These are phyloP conservation scores for Melastoma malabathricum DNA, from an alignment of 345 rosid genomes.

Conservation along the genomic window DNA sequence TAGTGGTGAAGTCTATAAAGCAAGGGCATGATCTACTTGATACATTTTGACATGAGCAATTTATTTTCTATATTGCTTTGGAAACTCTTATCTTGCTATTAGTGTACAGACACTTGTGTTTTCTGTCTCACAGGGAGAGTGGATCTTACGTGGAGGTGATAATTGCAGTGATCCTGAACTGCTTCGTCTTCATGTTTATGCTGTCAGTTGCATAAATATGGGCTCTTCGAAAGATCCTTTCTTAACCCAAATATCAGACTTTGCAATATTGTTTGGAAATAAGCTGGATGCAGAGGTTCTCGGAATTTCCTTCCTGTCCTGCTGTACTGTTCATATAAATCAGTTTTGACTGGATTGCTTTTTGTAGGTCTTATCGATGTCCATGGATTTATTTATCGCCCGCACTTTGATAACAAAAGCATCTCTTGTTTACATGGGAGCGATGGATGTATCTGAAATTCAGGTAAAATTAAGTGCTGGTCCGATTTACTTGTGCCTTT, in stretches of 20 bases:
- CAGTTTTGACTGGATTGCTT: constrained; percentile 3
- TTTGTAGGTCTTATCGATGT: constrained; percentile 97
- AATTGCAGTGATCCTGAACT: constrained; percentile 30
- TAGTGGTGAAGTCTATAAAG: too few relatives aligned
- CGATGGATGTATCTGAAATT: constrained; percentile 51
- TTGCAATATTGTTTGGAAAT: constrained; percentile 87
- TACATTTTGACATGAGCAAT: too few relatives aligned
- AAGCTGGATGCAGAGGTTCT: constrained; percentile 99
- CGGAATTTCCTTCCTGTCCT: constrained; percentile 1
- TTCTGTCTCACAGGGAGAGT: constrained; percentile 63
- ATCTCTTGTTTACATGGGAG: constrained; percentile 79
- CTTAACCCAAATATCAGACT: constrained; percentile 71
- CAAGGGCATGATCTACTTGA: too few relatives aligned
- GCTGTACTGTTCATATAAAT: constrained; percentile 1
- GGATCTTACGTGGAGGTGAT: constrained; percentile 79
- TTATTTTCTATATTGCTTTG: not conserved
- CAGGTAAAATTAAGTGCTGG: constrained; percentile 33
- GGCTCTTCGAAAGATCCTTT: constrained; percentile 82
- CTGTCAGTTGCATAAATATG: constrained; percentile 47
- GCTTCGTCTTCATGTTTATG: constrained; percentile 62
- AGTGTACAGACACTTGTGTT: constrained; percentile 2
- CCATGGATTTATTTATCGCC: constrained; percentile 98
- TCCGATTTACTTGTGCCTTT: not conserved
- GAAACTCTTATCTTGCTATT: not conserved
- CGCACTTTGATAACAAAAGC: constrained; percentile 96